These are phyloP conservation scores for Amanita thiersii DNA, from an alignment of 768 basidiomycete species.

Conservation along the genomic window DNA sequence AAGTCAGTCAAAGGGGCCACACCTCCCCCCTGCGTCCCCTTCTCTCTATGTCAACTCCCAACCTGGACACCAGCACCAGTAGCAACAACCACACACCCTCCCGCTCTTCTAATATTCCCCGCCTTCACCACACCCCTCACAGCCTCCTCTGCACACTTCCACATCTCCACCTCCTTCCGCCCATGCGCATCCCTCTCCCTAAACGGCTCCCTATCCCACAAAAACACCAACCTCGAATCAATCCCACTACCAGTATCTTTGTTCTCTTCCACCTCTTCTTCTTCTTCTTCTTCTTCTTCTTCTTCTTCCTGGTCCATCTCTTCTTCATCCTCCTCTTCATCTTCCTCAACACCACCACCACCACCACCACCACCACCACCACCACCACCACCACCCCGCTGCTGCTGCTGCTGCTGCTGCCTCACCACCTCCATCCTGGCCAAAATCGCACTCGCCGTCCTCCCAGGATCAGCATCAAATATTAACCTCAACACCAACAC, in stretches of 20 bases:
- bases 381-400: neutral
- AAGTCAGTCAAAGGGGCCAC: no score
- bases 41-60: no score
- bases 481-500: slow-evolving; percentile 27
- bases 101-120: no score
- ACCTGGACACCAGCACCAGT: no score
- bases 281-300: slow-evolving; percentile 5
- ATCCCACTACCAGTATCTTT: slow-evolving; percentile 11
- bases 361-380: neutral
- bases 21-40: no score
- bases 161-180: slow-evolving; percentile 21
- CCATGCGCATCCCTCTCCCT: slow-evolving; percentile 29
- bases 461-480: slow-evolving; percentile 18
- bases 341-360: neutral
- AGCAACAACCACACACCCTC: no score
- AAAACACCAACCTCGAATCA: slow-evolving; percentile 30
- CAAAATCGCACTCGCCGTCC: slow-evolving; percentile 13
- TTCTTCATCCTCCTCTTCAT: neutral
- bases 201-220: slow-evolving; percentile 29
- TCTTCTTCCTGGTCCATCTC: slow-evolving; percentile 11
- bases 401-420: neutral
- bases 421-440: slow-evolving; percentile 6
- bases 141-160: slow-evolving; percentile 24
- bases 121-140: no score
- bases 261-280: slow-evolving; percentile 6